Conservation (phyloP, 306 rosid genomes). For the Vicia villosa region DNA sequence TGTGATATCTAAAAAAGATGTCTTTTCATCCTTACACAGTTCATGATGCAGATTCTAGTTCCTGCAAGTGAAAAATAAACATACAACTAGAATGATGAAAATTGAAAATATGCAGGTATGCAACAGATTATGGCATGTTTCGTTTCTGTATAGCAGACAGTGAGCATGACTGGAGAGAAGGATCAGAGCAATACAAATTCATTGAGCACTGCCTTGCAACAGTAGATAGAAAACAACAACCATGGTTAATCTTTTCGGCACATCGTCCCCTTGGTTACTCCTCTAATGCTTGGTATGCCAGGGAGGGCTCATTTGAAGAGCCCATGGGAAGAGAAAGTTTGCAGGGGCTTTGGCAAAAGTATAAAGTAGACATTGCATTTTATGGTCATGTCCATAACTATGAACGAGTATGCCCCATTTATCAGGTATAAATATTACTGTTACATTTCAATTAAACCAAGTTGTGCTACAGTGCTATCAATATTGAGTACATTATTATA, state of each 20-base stretch:
- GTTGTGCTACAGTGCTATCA: too few species aligned
- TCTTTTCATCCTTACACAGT: too few species aligned
- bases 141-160: constrained; percentile 80
- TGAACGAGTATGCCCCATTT: constrained; percentile 83
- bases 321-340: constrained; percentile 90
- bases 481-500: too few species aligned
- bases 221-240: constrained; percentile 74
- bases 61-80: too few species aligned
- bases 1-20: too few species aligned
- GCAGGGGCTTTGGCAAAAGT: constrained; percentile 84
- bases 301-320: constrained; percentile 70
- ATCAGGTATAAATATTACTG: constrained; percentile 38
- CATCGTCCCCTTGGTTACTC: constrained; percentile 84
- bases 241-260: constrained; percentile 91
- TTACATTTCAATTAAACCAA: too few species aligned
- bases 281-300: constrained; percentile 62
- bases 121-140: constrained; percentile 82
- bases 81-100: too few species aligned
- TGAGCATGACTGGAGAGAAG: constrained; percentile 95
- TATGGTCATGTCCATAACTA: constrained; percentile 88
- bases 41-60: too few species aligned
- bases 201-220: constrained; percentile 83
- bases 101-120: constrained; percentile 26
- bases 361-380: constrained; percentile 83
- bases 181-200: constrained; percentile 78